A percentile compares a stretch with the other conserved stretches of the same genome.
Evolutionary conservation across 2,329 filamentous ascomycete genomes (phyloP).

Genomic region (Pseudogymnoascus sp.): DNA sequence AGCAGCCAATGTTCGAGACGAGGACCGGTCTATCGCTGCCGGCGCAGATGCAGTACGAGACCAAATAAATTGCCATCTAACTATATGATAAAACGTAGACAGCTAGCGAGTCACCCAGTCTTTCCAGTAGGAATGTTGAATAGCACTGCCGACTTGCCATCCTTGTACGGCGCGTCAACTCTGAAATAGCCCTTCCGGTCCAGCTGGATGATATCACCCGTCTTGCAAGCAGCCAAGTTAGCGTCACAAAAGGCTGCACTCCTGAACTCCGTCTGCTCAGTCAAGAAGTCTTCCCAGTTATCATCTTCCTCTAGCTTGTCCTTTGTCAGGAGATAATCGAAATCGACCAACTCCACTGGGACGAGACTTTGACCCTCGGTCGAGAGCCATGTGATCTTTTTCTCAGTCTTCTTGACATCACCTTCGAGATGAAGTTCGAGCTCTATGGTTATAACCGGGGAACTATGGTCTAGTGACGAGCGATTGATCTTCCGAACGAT

Average conservation of each 20-base stretch:
- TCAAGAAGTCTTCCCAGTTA: constrained; percentile 70
- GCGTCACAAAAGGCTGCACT: constrained; percentile 71
- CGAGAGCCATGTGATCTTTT: constrained; percentile 92
- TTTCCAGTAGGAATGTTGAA: constrained; percentile 66
- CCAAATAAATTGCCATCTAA: too few species aligned
- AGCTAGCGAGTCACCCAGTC: constrained; percentile 24
- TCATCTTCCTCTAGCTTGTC: constrained; percentile 84
- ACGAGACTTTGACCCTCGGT: constrained; percentile 65
- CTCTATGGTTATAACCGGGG: constrained; percentile 60
- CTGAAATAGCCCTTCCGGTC: constrained; percentile 90
- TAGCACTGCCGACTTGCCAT: constrained; percentile 53
- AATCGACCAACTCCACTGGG: constrained; percentile 80
- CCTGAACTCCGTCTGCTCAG: constrained; percentile 63
- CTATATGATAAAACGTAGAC: background rate
- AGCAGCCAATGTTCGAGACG: too few species aligned
- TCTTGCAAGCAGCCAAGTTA: constrained; percentile 70
- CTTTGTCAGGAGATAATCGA: constrained; percentile 88
- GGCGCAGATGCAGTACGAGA: too few species aligned
- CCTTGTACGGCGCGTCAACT: constrained; percentile 58
- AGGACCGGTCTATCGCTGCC: too few species aligned
- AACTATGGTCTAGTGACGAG: constrained; percentile 22
- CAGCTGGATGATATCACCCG: constrained; percentile 88
- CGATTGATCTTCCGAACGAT: constrained; percentile 61
- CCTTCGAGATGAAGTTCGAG: constrained; percentile 82
- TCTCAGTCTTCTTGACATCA: constrained; percentile 89